Evolutionary conservation across 345 rosid species (phyloP).

Genomic region (Draba incana): DNA sequence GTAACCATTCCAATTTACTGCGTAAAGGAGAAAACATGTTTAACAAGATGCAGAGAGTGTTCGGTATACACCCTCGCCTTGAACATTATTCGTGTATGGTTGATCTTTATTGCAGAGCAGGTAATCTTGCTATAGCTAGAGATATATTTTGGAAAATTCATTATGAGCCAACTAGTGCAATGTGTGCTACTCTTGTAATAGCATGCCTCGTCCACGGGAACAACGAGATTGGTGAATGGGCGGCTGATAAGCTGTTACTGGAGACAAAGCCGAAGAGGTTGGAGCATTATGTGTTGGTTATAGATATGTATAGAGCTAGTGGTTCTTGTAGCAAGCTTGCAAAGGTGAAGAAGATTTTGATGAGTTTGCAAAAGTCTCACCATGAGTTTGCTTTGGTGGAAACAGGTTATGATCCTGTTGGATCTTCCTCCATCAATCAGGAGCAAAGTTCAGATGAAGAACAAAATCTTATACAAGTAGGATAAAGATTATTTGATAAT

Average conservation of each 20-base stretch:
- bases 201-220: slow-evolving; percentile 65
- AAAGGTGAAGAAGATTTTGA: slow-evolving; percentile 57
- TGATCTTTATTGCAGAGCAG: slow-evolving; percentile 78
- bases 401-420: slow-evolving; percentile 10
- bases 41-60: slow-evolving; percentile 48
- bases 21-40: slow-evolving; percentile 57
- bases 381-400: slow-evolving; percentile 65
- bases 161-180: slow-evolving; percentile 55
- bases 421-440: slow-evolving; percentile 36
- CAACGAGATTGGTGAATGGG: slow-evolving; percentile 71
- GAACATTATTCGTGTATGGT: slow-evolving; percentile 82
- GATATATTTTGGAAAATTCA: slow-evolving; percentile 52
- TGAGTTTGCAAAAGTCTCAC: slow-evolving; percentile 61
- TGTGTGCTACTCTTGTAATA: slow-evolving; percentile 79
- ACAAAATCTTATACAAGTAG: slow-evolving; percentile 38
- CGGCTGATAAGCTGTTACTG: slow-evolving; percentile 63
- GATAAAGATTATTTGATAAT: slow-evolving; percentile 22
- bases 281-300: slow-evolving; percentile 62
- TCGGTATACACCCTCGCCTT: slow-evolving; percentile 53
- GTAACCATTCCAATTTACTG: slow-evolving; percentile 75
- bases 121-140: slow-evolving; percentile 58
- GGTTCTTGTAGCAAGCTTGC: slow-evolving; percentile 65
- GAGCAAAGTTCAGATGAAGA: slow-evolving; percentile 48
- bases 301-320: slow-evolving; percentile 62
- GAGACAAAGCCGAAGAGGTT: slow-evolving; percentile 58